Percentiles rank a stretch among this genome's conserved stretches.
Evolutionary conservation across 2,329 filamentous ascomycete genomes (phyloP).

Genomic region (Coniochaeta hoffmannii): DNA sequence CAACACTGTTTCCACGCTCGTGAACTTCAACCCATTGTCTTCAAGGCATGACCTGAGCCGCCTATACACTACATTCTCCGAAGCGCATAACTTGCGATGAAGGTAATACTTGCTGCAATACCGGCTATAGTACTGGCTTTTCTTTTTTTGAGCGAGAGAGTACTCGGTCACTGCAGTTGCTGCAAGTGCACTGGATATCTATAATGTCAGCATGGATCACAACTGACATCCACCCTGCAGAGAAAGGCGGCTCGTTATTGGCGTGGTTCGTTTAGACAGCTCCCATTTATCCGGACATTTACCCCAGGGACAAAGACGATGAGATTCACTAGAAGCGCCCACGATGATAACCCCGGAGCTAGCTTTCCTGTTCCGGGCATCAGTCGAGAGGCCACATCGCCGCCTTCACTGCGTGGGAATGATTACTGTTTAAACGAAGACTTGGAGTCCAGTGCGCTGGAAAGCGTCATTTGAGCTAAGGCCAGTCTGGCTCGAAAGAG

Average conservation of each 20-base stretch:
- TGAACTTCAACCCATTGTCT: no score
- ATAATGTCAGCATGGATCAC: background rate
- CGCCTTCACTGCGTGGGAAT: background rate
- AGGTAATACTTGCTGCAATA: no score
- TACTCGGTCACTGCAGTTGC: background rate
- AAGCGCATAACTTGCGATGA: no score
- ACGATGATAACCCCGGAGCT: background rate
- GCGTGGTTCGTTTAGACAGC: slow-evolving; percentile 1
- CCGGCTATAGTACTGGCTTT: no score
- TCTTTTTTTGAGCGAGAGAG: no score
- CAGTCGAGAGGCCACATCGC: background rate
- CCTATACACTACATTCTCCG: no score
- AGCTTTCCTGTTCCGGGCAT: background rate
- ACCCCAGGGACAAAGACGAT: background rate
- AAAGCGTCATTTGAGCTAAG: background rate
- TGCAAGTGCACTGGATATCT: background rate
- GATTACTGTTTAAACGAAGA: no score
- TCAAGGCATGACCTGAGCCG: no score
- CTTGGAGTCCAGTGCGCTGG: no score
- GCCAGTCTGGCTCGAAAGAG: background rate
- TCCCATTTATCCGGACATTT: slow-evolving; percentile 3
- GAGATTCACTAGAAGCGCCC: background rate
- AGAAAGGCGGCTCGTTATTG: background rate
- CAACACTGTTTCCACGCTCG: no score
- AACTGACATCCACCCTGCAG: no score